These are phyloP conservation scores for Parsonsia alboflavescens DNA, from an alignment of 257 asterid genomes.

Conservation along the genomic window DNA sequence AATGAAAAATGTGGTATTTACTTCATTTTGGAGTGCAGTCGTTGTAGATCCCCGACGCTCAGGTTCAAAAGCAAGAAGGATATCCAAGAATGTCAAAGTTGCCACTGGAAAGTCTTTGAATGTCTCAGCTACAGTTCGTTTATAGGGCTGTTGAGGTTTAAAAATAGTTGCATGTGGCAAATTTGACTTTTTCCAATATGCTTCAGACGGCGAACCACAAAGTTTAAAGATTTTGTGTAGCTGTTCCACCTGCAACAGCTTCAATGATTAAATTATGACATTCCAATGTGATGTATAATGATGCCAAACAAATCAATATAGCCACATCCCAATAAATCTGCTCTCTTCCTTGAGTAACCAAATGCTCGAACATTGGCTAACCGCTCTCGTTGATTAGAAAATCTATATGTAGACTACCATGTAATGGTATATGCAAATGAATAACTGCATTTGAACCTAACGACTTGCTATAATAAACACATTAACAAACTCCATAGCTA, in stretches of 20 bases:
- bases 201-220: constrained; percentile 83
- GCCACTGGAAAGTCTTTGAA: constrained; percentile 67
- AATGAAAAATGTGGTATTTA: constrained; percentile 14
- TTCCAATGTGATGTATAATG: neutral
- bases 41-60: constrained; percentile 62
- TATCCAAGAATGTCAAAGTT: constrained; percentile 55
- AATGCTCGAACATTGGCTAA: neutral
- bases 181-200: constrained; percentile 73
- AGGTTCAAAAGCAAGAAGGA: constrained; percentile 84
- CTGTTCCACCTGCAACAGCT: constrained; percentile 60
- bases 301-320: neutral
- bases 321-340: neutral
- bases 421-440: neutral
- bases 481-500: neutral
- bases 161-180: constrained; percentile 73
- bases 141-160: constrained; percentile 80
- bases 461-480: neutral
- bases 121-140: constrained; percentile 53
- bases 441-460: neutral
- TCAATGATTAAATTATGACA: neutral
- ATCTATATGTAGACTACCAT: neutral
- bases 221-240: constrained; percentile 79
- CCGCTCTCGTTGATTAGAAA: neutral
- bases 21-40: constrained; percentile 74
- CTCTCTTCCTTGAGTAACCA: neutral